A percentile compares a stretch with the other conserved stretches of the same genome.
Conservation (phyloP, 495 filamentous ascomycete genomes). For the Trichoderma asperelloides region DNA sequence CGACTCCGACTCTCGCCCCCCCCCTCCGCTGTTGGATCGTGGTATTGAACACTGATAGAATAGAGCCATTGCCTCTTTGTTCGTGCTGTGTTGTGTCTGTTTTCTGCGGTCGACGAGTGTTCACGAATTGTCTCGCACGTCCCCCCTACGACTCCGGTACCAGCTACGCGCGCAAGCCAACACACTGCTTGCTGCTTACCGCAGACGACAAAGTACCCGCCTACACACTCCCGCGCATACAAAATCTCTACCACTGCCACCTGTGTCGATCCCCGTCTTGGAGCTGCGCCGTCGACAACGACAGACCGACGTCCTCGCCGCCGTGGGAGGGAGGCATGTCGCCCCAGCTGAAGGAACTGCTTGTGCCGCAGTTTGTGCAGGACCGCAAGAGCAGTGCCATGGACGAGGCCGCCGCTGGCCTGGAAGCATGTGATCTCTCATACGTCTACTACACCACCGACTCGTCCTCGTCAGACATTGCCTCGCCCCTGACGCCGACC, state of each 20-base stretch:
- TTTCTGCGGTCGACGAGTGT: no score
- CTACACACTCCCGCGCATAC: no score
- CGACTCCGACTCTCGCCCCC: neutral
- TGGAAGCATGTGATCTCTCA: slow-evolving; percentile 16
- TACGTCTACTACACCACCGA: slow-evolving; percentile 27
- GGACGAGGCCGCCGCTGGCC: slow-evolving; percentile 7
- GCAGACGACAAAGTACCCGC: no score
- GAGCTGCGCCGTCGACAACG: neutral
- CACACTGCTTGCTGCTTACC: no score
- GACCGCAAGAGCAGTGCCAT: slow-evolving; percentile 20
- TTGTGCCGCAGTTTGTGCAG: slow-evolving; percentile 44
- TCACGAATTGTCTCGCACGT: no score
- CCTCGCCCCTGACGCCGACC: slow-evolving; percentile 52
- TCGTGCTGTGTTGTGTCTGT: no score
- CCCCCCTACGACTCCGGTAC: no score
- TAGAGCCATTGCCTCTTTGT: neutral
- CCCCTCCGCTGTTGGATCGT: neutral
- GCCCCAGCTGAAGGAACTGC: slow-evolving; percentile 40
- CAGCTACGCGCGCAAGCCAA: no score
- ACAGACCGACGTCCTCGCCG: neutral
- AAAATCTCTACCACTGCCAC: no score
- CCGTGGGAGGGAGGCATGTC: slow-evolving; percentile 31
- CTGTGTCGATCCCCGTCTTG: neutral
- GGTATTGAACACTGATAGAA: neutral
- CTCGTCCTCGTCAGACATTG: slow-evolving; percentile 48